Conservation (phyloP, 140 eudicot species). For the Ambrosia hybrid region DNA sequence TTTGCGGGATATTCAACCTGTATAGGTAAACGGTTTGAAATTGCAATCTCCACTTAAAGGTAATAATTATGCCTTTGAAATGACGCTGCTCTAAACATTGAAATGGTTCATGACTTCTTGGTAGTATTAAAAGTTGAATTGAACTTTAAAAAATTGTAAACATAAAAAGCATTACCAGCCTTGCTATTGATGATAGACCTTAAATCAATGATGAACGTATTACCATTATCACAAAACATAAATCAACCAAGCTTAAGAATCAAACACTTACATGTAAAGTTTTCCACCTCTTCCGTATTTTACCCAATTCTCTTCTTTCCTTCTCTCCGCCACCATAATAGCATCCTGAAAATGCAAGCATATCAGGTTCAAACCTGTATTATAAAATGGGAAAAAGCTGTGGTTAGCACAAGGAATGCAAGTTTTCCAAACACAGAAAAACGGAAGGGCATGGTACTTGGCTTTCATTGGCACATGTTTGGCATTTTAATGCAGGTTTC, state of each 20-base stretch:
- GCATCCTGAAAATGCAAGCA: slow-evolving; percentile 99
- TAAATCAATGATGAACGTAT: background rate
- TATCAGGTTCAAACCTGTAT: slow-evolving; percentile 98
- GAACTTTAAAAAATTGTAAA: background rate
- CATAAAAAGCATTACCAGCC: background rate
- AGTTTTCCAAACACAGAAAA: slow-evolving; percentile 1
- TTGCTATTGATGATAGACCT: background rate
- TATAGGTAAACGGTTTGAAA: background rate
- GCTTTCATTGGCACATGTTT: slow-evolving; percentile 4
- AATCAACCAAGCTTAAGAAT: slow-evolving; percentile 14
- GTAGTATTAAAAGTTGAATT: background rate
- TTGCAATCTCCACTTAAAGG: background rate
- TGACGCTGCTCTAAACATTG: background rate
- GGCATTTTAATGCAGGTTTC: slow-evolving; percentile 15
- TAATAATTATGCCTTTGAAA: slow-evolving; percentile 11
- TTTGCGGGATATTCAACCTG: background rate
- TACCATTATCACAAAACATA: background rate
- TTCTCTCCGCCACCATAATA: slow-evolving; percentile 97
- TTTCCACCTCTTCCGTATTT: slow-evolving; percentile 94
- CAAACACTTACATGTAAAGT: slow-evolving; percentile 81
- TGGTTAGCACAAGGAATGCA: slow-evolving; percentile 33
- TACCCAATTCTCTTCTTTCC: slow-evolving; percentile 81
- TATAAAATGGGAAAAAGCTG: slow-evolving; percentile 29
- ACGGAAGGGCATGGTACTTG: background rate
- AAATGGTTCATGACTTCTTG: background rate